Evolutionary conservation across 768 basidiomycete genomes (phyloP).

Genomic region (Phlebiopsis flavidoalba): DNA sequence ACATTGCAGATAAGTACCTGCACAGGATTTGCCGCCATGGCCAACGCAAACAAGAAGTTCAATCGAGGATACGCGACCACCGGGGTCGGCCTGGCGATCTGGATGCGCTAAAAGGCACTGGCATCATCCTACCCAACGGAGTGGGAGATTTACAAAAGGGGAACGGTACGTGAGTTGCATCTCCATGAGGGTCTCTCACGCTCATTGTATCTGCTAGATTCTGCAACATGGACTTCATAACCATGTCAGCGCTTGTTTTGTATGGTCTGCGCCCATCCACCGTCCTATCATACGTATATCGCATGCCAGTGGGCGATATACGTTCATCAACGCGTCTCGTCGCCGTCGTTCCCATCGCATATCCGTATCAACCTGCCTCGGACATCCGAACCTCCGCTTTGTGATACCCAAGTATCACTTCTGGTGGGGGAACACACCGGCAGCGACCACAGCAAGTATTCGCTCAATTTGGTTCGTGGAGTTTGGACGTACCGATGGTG

Average conservation of each 20-base stretch:
- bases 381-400: conserved; percentile 4
- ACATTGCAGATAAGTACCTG: no score
- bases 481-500: conserved; percentile 28
- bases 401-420: conserved; percentile 36
- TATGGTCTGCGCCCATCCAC: background rate
- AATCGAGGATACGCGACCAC: no score
- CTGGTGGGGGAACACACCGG: conserved; percentile 26
- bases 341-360: background rate
- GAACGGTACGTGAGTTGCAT: conserved; percentile 23
- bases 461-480: conserved; percentile 25
- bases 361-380: background rate
- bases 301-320: conserved; percentile 17
- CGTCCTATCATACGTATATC: conserved; percentile 18
- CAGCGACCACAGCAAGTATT: conserved; percentile 25
- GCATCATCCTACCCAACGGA: conserved; percentile 15
- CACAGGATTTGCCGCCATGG: no score
- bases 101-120: no score
- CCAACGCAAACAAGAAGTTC: no score
- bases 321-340: conserved; percentile 8
- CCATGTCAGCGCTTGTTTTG: background rate
- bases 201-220: conserved; percentile 13
- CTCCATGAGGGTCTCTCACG: no score
- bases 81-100: no score
- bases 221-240: conserved; percentile 20
- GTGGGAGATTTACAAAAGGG: conserved; percentile 23